Conservation (phyloP, 441 rosid species). For the Syzygium malaccense region DNA sequence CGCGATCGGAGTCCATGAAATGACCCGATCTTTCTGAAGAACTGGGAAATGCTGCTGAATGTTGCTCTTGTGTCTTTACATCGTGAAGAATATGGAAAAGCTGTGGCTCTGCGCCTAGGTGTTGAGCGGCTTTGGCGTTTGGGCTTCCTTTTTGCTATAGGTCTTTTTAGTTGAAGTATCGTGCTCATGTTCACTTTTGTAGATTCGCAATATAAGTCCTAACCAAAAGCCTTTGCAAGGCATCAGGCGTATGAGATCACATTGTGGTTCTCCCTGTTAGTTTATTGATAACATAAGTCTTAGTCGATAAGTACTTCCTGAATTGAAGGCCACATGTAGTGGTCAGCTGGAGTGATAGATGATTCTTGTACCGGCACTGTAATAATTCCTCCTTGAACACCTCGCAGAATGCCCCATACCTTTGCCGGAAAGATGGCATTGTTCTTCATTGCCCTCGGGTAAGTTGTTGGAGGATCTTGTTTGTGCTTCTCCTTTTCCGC, state of each 20-base stretch:
- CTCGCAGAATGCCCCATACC: constrained; percentile 72
- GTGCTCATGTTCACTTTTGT: background rate
- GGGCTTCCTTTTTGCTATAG: background rate
- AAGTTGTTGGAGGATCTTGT: constrained; percentile 23
- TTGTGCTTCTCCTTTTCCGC: background rate
- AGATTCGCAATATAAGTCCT: background rate
- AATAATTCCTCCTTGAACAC: constrained; percentile 2
- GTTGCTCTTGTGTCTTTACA: background rate
- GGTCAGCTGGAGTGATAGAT: background rate
- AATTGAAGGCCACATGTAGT: background rate
- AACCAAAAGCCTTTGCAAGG: background rate
- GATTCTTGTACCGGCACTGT: background rate
- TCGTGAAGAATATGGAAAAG: background rate
- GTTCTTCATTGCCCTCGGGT: constrained; percentile 88
- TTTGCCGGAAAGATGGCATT: constrained; percentile 95
- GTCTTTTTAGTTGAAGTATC: background rate
- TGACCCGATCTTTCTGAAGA: background rate
- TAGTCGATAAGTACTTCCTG: background rate
- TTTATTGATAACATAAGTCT: background rate
- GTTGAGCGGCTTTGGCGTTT: background rate
- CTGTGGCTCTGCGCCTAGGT: background rate
- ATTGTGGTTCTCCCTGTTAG: background rate
- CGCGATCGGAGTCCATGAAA: background rate
- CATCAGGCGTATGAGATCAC: background rate
- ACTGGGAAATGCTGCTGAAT: background rate